Conservation (phyloP, 768 basidiomycete genomes). For the Serpula lacrymans region DNA sequence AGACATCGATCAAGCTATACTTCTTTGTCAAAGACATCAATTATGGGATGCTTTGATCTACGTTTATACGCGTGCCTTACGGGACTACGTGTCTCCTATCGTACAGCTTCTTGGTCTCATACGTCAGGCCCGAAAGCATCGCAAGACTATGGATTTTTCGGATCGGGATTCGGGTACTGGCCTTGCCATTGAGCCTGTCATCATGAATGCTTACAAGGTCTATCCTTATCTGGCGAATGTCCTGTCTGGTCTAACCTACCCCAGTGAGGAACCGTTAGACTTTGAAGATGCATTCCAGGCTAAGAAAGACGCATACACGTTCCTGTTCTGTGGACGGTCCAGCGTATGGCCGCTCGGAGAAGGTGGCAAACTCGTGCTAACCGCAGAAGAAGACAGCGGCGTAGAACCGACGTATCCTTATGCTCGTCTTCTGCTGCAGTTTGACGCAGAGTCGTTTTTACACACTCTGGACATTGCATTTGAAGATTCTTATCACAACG, state of each 20-base stretch:
- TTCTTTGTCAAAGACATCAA: slow-evolving; percentile 74
- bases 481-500: slow-evolving; percentile 89
- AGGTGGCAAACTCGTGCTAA: slow-evolving; percentile 70
- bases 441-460: slow-evolving; percentile 92
- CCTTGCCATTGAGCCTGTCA: slow-evolving; percentile 53
- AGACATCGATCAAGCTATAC: slow-evolving; percentile 91
- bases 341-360: slow-evolving; percentile 73
- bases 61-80: slow-evolving; percentile 84
- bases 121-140: slow-evolving; percentile 47
- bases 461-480: slow-evolving; percentile 94
- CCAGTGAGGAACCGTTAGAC: slow-evolving; percentile 71
- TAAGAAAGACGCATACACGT: slow-evolving; percentile 70
- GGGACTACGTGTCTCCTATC: slow-evolving; percentile 86
- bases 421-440: slow-evolving; percentile 73
- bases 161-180: slow-evolving; percentile 5
- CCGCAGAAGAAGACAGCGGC: slow-evolving; percentile 70
- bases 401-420: slow-evolving; percentile 89
- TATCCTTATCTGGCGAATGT: slow-evolving; percentile 83
- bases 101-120: slow-evolving; percentile 82
- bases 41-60: slow-evolving; percentile 95
- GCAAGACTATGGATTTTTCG: slow-evolving; percentile 25
- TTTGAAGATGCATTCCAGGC: slow-evolving; percentile 65
- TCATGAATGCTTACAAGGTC: slow-evolving; percentile 84
- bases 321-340: slow-evolving; percentile 82
- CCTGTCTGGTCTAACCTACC: slow-evolving; percentile 82